Evolutionary conservation across 257 asterid genomes (phyloP).

Genomic region (Euphrasia confusa): DNA sequence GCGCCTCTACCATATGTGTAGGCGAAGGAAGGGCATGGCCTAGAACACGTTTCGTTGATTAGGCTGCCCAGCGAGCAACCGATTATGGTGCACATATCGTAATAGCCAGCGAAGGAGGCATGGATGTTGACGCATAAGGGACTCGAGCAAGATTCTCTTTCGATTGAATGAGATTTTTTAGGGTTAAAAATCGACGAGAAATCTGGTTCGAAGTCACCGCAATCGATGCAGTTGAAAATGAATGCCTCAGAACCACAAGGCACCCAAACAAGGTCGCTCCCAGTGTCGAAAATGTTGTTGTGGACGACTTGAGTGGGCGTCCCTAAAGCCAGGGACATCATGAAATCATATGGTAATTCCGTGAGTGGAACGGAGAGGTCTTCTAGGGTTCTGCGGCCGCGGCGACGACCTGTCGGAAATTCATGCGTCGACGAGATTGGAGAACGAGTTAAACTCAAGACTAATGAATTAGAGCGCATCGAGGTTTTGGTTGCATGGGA

Average conservation of each 20-base stretch:
- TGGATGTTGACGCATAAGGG: slow-evolving; percentile 42
- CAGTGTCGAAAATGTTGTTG: slow-evolving; percentile 47
- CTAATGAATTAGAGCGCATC: not conserved
- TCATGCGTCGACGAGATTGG: not conserved
- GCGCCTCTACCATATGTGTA: slow-evolving; percentile 65
- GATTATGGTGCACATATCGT: slow-evolving; percentile 49
- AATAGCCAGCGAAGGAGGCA: slow-evolving; percentile 38
- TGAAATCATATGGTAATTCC: slow-evolving; percentile 34
- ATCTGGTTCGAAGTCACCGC: too few species aligned
- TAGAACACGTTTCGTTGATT: slow-evolving; percentile 40
- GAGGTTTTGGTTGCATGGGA: not conserved
- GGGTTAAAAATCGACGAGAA: slow-evolving; percentile 48
- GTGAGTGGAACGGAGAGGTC: slow-evolving; percentile 32
- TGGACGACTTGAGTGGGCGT: slow-evolving; percentile 68
- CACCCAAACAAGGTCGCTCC: slow-evolving; percentile 84
- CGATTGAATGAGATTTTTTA: slow-evolving; percentile 41
- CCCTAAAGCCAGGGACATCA: slow-evolving; percentile 53
- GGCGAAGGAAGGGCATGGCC: slow-evolving; percentile 80
- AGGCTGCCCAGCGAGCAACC: slow-evolving; percentile 58
- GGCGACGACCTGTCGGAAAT: not conserved
- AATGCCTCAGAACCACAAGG: slow-evolving; percentile 57
- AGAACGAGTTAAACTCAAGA: slow-evolving; percentile 1
- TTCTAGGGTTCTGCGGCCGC: not conserved
- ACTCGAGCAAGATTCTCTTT: slow-evolving; percentile 50
- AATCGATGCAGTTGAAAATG: slow-evolving; percentile 56